Base-by-base conservation (phyloP, 441 rosid genomes). In the Dalechampia spathulata region DNA sequence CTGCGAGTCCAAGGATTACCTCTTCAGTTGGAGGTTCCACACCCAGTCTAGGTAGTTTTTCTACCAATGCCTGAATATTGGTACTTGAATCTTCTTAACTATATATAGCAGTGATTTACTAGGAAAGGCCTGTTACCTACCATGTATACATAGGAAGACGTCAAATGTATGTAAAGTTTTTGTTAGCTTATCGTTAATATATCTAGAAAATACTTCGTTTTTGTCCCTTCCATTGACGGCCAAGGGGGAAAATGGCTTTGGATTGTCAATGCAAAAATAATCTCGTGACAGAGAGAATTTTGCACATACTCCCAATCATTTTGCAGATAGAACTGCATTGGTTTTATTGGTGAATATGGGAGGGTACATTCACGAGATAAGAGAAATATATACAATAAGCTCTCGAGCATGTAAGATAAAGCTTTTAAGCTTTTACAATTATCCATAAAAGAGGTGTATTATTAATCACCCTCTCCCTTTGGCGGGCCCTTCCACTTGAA, bases 11-110 rank as follows among this genome's bases (percentile, higher is more conserved):
- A 92, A 78, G 58, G 96, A 89, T 67, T 86, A 83, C 37, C 70
- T 75, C 36, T 81, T 81, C 58, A 55, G 58, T 9, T 89, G 99
- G 99, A 86, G 83, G 84, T 81, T 89, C 66, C 92, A 89, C 58
- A 74, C 76, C 16, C 63, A 44, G 21, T 47, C 22, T 43, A 67
- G 62, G 58, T 62, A 58, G 42, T 56, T 67, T 65, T 72, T 74
- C 23, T 47, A 58, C 58, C 65, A 58, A 40, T 46, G 73, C 50
- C 46, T 76, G 61, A 64, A 59, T 44, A 60, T 39, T 30, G 17
- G 42, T 60, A 25, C 27, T n/a, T 62, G 42, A 52, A 46, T 5
- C 41, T 28, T 26, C 28, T 7, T 6, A 50, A 16, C 5, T 17
- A 36, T 13, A 30, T 30, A 30, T 8, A 30, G 8, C 34, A 58